phyloP scores from a whole-genome alignment of 2,329 filamentous ascomycete species.

The Albifimbria verrucaria region DNA sequence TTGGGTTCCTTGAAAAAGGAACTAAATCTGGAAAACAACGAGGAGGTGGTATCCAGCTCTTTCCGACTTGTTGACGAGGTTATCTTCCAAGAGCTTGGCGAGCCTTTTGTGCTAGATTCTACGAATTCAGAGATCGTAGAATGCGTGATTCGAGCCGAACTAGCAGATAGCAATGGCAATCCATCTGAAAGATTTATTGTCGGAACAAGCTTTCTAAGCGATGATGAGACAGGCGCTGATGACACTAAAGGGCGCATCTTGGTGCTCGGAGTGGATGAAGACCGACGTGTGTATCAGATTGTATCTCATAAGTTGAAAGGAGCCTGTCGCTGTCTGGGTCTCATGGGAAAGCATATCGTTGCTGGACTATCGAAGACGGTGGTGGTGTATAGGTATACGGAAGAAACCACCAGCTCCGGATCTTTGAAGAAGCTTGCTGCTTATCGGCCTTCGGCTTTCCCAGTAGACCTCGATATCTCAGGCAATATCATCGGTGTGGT shows the following conservation, averaged over 20 bases:
- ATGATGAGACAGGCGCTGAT: slow-evolving; percentile 50
- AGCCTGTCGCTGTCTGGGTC: slow-evolving; percentile 73
- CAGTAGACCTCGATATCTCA: slow-evolving; percentile 74
- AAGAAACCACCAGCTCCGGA: slow-evolving; percentile 52
- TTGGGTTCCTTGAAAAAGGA: slow-evolving; percentile 80
- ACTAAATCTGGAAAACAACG: slow-evolving; percentile 55
- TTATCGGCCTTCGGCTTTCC: slow-evolving; percentile 79
- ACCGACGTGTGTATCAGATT: slow-evolving; percentile 70
- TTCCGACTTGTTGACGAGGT: slow-evolving; percentile 91
- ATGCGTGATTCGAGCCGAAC: slow-evolving; percentile 72
- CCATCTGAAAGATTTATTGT: slow-evolving; percentile 79
- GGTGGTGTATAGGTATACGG: slow-evolving; percentile 52
- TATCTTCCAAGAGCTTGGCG: slow-evolving; percentile 72
- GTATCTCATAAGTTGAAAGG: slow-evolving; percentile 69
- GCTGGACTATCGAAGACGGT: slow-evolving; percentile 89
- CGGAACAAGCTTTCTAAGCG: slow-evolving; percentile 75
- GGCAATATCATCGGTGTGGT: slow-evolving; percentile 77
- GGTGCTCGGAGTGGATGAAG: slow-evolving; percentile 76
- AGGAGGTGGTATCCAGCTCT: slow-evolving; percentile 74
- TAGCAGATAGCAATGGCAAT: slow-evolving; percentile 56
- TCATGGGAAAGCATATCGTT: slow-evolving; percentile 74
- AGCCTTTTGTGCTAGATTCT: slow-evolving; percentile 59
- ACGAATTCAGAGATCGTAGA: slow-evolving; percentile 69
- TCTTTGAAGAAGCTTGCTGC: slow-evolving; percentile 68
- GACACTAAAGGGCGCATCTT: slow-evolving; percentile 69